phyloP scores from a whole-genome alignment of 208 protist genomes.

The Trypanosoma rangeli region DNA sequence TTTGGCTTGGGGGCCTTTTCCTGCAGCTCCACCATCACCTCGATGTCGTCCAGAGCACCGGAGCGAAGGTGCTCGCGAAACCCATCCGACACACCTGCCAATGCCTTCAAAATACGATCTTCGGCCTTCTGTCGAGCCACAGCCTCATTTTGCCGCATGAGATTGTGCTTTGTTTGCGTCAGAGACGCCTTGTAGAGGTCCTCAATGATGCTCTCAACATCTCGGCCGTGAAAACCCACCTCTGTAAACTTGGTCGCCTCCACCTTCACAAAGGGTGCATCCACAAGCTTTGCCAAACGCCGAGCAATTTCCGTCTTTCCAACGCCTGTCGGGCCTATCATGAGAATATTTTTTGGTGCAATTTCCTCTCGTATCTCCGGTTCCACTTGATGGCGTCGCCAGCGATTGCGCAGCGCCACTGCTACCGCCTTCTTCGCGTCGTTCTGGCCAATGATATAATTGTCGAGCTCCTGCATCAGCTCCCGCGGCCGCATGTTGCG shows the following conservation, averaged over 20 bases:
- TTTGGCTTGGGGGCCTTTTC: constrained; percentile 93
- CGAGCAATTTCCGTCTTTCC: constrained; percentile 97
- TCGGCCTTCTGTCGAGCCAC: constrained; percentile 80
- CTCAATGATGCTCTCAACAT: constrained; percentile 97
- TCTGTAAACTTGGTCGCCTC: constrained; percentile 99
- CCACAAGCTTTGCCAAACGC: constrained; percentile 95
- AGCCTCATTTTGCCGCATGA: constrained; percentile 87
- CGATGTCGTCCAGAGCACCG: constrained; percentile 90
- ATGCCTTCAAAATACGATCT: constrained; percentile 87
- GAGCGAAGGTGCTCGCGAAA: constrained; percentile 94
- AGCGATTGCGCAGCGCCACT: constrained; percentile 95
- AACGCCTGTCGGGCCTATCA: constrained; percentile 95
- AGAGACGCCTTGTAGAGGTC: constrained; percentile 96
- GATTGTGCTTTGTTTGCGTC: constrained; percentile 90
- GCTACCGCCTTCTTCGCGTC: constrained; percentile 97
- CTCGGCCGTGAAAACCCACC: constrained; percentile 96
- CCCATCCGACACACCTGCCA: constrained; percentile 88
- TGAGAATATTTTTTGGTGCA: constrained; percentile 95
- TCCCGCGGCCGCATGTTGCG: constrained; percentile 92
- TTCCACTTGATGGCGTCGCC: constrained; percentile 91
- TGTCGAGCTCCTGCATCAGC: constrained; percentile 95
- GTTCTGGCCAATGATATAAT: constrained; percentile 96
- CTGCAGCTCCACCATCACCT: constrained; percentile 91
- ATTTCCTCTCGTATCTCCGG: constrained; percentile 92
- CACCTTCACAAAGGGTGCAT: constrained; percentile 98